phyloP scores from a whole-genome alignment of 108 stramenopile species.

The Conticribra guillardii region DNA sequence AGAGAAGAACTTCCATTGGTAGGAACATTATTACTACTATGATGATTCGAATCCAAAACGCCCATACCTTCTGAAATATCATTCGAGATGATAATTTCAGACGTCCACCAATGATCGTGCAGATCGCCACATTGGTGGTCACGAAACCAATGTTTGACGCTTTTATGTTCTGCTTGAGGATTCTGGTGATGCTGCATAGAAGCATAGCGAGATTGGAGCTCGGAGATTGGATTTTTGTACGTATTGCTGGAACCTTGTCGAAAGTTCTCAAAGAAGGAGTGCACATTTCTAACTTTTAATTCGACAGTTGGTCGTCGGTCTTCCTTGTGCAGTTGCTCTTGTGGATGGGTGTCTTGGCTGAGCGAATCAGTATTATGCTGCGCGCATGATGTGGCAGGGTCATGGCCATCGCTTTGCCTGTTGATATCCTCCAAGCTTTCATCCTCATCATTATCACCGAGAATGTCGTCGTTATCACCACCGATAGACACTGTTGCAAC shows the following conservation, averaged over 20 bases:
- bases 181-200: conserved; percentile 6
- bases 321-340: not conserved
- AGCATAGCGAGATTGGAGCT: conserved; percentile 13
- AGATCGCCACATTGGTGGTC: not conserved
- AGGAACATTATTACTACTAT: too few species aligned
- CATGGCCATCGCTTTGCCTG: not conserved
- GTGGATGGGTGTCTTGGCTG: not conserved
- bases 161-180: conserved; percentile 9
- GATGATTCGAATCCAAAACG: too few species aligned
- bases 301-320: not conserved
- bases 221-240: not conserved
- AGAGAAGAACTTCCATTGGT: conserved; percentile 3
- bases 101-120: conserved; percentile 21
- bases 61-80: too few species aligned
- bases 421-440: not conserved
- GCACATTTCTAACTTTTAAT: not conserved
- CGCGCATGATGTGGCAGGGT: not conserved
- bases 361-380: not conserved
- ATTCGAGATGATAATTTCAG: conserved; percentile 3
- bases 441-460: not conserved
- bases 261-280: not conserved
- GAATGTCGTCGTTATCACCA: not conserved
- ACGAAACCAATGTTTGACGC: conserved; percentile 28
- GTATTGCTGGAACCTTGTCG: not conserved
- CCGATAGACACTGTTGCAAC: too few species aligned